Percentiles rank a stretch among this genome's conserved stretches.
Evolutionary conservation across 805 yeast species (phyloP).

Genomic region (Candida montana): DNA sequence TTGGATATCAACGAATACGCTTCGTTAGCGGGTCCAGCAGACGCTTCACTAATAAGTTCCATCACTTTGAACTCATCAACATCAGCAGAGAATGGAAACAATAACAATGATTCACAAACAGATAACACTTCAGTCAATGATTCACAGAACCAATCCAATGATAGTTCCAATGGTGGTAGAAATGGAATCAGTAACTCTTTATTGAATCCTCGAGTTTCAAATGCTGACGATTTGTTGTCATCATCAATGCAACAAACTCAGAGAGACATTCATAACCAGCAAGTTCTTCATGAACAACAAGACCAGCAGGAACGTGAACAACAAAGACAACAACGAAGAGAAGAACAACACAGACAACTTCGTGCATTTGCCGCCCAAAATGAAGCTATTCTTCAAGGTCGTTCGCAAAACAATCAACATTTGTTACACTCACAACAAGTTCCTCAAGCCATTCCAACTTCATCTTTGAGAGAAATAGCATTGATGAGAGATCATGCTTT

Average conservation of each 20-base stretch:
- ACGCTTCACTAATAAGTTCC: conserved; percentile 19
- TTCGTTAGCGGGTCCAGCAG: conserved; percentile 12
- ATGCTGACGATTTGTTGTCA: conserved; percentile 17
- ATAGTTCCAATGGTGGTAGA: too few relatives aligned
- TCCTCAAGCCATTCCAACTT: not conserved
- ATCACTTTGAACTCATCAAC: conserved; percentile 19
- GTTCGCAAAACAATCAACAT: not conserved
- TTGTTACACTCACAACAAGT: conserved; percentile 1
- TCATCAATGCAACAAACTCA: conserved; percentile 14
- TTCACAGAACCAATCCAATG: not conserved
- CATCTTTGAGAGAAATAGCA: not conserved
- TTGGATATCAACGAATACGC: conserved; percentile 18
- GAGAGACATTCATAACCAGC: too few relatives aligned
- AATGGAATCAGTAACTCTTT: conserved; percentile 1
- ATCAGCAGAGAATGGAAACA: not conserved
- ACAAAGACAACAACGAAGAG: too few relatives aligned
- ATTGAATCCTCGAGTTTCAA: conserved; percentile 13
- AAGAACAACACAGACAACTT: too few relatives aligned
- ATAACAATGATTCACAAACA: conserved; percentile 1
- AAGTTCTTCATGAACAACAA: too few relatives aligned
- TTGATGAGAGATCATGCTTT: too few relatives aligned
- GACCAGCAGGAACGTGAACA: conserved; percentile 5
- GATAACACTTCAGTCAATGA: not conserved
- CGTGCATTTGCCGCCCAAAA: conserved; percentile 2
- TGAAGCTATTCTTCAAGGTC: not conserved